Conservation (phyloP, 2,329 filamentous ascomycete species). For the Colletotrichum euphorbiae region DNA sequence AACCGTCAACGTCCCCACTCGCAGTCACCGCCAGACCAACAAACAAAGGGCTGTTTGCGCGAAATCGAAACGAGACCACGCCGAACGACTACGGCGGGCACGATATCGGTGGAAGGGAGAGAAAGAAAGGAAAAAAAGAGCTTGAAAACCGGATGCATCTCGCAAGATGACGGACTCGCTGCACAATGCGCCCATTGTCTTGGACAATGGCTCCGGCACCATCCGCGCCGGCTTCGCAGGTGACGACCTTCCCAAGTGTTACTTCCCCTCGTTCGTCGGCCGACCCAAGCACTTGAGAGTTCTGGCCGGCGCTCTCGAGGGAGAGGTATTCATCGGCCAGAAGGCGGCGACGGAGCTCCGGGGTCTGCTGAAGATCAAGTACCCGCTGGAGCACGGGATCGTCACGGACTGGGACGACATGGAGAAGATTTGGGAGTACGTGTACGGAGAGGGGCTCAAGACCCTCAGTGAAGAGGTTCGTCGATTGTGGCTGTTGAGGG, state of each 20-base stretch:
- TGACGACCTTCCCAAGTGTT: slow-evolving; percentile 95
- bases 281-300: slow-evolving; percentile 95
- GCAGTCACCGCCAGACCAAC: slow-evolving; percentile 36
- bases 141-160: slow-evolving; percentile 36
- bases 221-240: slow-evolving; percentile 97
- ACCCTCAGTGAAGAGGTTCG: slow-evolving; percentile 93
- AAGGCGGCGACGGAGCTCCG: slow-evolving; percentile 88
- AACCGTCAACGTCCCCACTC: slow-evolving; percentile 22
- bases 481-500: slow-evolving; percentile 28
- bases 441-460: slow-evolving; percentile 95
- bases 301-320: slow-evolving; percentile 94
- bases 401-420: slow-evolving; percentile 99
- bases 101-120: slow-evolving; percentile 8
- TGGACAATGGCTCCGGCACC: slow-evolving; percentile 98
- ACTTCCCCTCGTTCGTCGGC: slow-evolving; percentile 97
- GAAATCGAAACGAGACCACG: slow-evolving; percentile 25
- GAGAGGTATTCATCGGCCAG: slow-evolving; percentile 96
- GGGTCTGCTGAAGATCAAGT: slow-evolving; percentile 93
- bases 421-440: slow-evolving; percentile 99
- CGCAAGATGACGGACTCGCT: slow-evolving; percentile 70
- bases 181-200: slow-evolving; percentile 97
- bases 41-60: slow-evolving; percentile 37
- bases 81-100: slow-evolving; percentile 22
- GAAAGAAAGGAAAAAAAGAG: not conserved
- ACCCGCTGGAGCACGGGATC: slow-evolving; percentile 96